phyloP scores from a whole-genome alignment of 2,329 filamentous ascomycete species.

The Zymoseptoria crescenta region DNA sequence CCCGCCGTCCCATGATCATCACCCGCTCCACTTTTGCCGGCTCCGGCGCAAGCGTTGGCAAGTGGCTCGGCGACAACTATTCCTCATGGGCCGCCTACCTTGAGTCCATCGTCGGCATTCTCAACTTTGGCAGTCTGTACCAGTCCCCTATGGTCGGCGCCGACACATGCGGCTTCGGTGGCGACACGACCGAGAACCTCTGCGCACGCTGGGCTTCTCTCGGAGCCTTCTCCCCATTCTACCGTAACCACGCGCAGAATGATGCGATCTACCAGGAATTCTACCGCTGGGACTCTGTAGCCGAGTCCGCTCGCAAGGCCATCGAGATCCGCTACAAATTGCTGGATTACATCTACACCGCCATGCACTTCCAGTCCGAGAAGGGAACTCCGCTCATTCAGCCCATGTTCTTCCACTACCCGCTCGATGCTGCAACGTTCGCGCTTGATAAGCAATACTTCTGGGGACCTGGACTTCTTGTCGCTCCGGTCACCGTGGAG shows the following conservation, averaged over 20 bases:
- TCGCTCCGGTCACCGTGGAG: constrained; percentile 49
- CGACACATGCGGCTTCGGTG: constrained; percentile 71
- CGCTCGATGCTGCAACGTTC: constrained; percentile 46
- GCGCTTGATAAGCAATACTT: constrained; percentile 51
- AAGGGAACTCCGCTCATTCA: constrained; percentile 59
- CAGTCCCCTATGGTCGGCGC: constrained; percentile 42
- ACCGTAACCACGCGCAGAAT: constrained; percentile 61
- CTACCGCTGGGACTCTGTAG: constrained; percentile 59
- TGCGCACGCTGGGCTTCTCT: constrained; percentile 70
- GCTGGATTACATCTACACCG: constrained; percentile 74
- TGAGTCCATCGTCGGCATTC: constrained; percentile 35
- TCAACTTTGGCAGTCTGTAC: constrained; percentile 41
- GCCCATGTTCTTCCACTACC: constrained; percentile 67
- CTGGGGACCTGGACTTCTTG: constrained; percentile 49
- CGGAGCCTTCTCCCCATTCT: constrained; percentile 68
- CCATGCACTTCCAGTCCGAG: constrained; percentile 51
- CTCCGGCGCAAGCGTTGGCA: constrained; percentile 52
- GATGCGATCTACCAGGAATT: constrained; percentile 57
- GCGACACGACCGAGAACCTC: constrained; percentile 57
- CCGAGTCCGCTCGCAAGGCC: constrained; percentile 57
- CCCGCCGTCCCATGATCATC: constrained; percentile 60
- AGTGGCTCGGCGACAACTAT: constrained; percentile 54
- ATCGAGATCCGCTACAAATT: constrained; percentile 67
- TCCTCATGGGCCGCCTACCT: constrained; percentile 40
- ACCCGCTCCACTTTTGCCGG: constrained; percentile 71